Conservation (phyloP, 2,329 filamentous ascomycete species). For the Exophiala mesophila region DNA sequence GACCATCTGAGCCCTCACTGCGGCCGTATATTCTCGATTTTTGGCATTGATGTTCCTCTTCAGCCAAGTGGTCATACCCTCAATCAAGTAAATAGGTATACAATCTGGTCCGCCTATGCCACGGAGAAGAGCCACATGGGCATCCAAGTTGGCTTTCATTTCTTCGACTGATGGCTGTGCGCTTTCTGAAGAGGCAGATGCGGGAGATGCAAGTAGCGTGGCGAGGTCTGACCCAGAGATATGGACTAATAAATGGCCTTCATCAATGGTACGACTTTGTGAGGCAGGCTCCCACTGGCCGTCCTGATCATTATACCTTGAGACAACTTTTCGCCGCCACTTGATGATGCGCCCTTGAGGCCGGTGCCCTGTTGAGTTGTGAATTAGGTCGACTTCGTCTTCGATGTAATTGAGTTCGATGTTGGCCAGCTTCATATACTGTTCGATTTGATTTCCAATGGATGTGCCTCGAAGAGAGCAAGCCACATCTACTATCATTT, state of each 20-base stretch:
- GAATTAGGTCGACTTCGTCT: constrained; percentile 24
- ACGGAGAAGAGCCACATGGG: constrained; percentile 55
- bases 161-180: constrained; percentile 21
- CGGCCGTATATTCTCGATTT: constrained; percentile 63
- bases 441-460: constrained; percentile 40
- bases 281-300: constrained; percentile 62
- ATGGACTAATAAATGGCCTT: constrained; percentile 59
- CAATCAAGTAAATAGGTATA: constrained; percentile 64
- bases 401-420: constrained; percentile 37
- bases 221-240: constrained; percentile 63
- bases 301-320: constrained; percentile 56
- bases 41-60: constrained; percentile 63
- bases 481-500: constrained; percentile 74
- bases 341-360: constrained; percentile 48
- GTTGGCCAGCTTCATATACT: constrained; percentile 39
- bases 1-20: constrained; percentile 51
- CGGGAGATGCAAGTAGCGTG: constrained; percentile 29
- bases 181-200: constrained; percentile 35
- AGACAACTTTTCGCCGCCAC: constrained; percentile 65
- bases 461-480: constrained; percentile 47
- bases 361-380: constrained; percentile 35
- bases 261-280: constrained; percentile 41
- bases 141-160: constrained; percentile 50
- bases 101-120: constrained; percentile 52
- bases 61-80: constrained; percentile 63